Base-by-base conservation (phyloP, 1,139 yeast genomes). In the Yamadazyma conglobata region DNA sequence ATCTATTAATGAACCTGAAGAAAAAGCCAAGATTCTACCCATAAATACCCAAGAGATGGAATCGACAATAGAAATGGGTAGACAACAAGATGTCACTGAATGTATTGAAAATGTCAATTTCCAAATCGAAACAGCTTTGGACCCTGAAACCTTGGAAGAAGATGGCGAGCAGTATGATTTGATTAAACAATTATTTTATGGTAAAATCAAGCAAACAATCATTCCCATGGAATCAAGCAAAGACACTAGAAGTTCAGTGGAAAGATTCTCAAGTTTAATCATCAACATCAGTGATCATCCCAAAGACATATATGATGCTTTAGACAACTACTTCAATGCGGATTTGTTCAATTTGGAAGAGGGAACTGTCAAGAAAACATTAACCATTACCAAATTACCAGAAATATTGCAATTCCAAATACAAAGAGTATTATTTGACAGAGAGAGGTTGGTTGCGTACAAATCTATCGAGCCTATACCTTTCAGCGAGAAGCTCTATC, bases 81-180 rank as follows among this genome's bases (percentile, higher is more conserved):
- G 95, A 43, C 98, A 91, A 54, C 98, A 91, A 54, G 98, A 91
- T 62, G 97, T 91, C 11, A 87, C 96, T 0, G 98, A 91, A 53
- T 89, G 97, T 56, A 88, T 91, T 47, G 95, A 89, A 35, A 91
- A 91, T 54, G 96, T 91, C 4, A 67, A 89, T n/a, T 85, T 81
- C 42, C 97, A 89, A 53, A 64, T 89, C 18, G 96, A 89, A 50
- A 86, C 95, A n/a, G 94, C 96, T 0, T 67, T 84, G 38, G 77
- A 75, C 28, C 95, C 96, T 0, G 65, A 66, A 10, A 54, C 55
- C 2, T 60, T 83, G 21, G 85, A 79, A 32, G 77, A 72, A 3
- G 93, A 84, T 47, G 80, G 85, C 13, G 96, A 89, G 50, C 96
- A 89, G 50, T 55, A 69, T 28, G 97, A 89, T 56, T 54, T 86